Evolutionary conservation across 352 stramenopile species (phyloP).

Genomic region (Globisporangium barbulae): DNA sequence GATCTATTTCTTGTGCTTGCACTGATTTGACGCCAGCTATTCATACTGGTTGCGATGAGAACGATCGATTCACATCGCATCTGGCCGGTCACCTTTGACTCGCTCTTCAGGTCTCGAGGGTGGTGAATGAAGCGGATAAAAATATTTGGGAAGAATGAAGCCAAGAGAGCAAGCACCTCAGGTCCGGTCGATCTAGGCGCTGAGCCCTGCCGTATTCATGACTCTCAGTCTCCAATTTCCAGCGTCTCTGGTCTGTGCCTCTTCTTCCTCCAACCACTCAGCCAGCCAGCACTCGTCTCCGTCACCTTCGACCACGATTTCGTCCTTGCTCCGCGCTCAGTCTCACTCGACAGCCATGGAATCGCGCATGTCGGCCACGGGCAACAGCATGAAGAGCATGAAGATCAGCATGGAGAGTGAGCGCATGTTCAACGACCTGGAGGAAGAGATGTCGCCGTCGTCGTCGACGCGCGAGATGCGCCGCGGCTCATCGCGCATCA

Average conservation of each 20-base stretch:
- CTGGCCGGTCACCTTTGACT: not conserved
- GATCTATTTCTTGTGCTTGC: not conserved
- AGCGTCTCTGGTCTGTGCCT: not conserved
- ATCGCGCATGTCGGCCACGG: constrained; percentile 48
- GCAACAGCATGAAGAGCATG: constrained; percentile 77
- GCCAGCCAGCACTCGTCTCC: not conserved
- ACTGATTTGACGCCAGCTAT: not conserved
- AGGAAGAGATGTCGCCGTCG: constrained; percentile 63
- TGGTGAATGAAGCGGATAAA: not conserved
- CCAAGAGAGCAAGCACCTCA: not conserved
- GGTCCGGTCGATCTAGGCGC: not conserved
- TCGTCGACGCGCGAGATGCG: constrained; percentile 54
- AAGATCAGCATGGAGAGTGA: constrained; percentile 82
- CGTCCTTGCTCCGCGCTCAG: not conserved
- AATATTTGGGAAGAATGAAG: not conserved
- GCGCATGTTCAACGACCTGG: constrained; percentile 75
- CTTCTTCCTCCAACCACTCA: not conserved
- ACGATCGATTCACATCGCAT: not conserved
- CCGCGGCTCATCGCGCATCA: constrained; percentile 48
- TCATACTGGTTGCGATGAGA: not conserved
- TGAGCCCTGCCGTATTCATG: not conserved
- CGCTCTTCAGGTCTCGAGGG: constrained; percentile 1
- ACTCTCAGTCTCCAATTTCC: constrained; percentile 8
- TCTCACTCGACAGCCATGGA: constrained; percentile 35
- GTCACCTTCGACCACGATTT: constrained; percentile 7